Percentiles rank a stretch among this genome's conserved stretches.
These are phyloP conservation scores for Steccherinum ochraceum DNA, from an alignment of 768 basidiomycete species.

Conservation along the genomic window DNA sequence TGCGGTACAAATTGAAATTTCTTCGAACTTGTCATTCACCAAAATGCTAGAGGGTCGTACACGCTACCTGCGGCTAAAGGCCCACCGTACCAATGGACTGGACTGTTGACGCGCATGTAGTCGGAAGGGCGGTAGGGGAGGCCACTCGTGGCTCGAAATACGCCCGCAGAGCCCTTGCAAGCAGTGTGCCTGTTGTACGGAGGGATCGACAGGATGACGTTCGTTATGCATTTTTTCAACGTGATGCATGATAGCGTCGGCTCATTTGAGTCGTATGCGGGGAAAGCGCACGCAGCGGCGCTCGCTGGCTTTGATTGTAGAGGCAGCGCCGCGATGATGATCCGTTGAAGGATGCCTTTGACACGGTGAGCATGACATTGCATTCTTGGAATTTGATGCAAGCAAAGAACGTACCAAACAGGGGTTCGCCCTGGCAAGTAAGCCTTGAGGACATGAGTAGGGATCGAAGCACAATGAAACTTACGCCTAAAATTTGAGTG, in stretches of 20 bases:
- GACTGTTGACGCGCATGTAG: too few species aligned
- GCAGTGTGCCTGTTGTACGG: background rate
- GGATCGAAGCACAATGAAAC: background rate
- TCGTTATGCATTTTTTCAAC: background rate
- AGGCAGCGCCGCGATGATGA: background rate
- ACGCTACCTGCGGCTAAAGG: too few species aligned
- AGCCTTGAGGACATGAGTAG: background rate
- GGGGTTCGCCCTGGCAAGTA: background rate
- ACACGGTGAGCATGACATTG: too few species aligned
- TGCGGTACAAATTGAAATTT: too few species aligned
- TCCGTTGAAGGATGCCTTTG: too few species aligned
- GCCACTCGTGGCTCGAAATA: background rate
- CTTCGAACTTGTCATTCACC: too few species aligned
- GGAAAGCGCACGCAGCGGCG: background rate
- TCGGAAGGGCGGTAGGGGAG: too few species aligned
- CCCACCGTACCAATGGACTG: too few species aligned
- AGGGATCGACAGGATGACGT: background rate
- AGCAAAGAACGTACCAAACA: background rate
- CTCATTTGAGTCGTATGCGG: background rate
- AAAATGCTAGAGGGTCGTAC: too few species aligned
- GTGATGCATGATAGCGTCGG: background rate
- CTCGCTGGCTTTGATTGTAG: background rate
- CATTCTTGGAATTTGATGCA: too few species aligned
- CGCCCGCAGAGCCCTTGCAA: background rate
- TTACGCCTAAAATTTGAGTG: background rate